Base-by-base conservation (phyloP, 2,329 filamentous ascomycete species). In the Ceratocystis destructans region DNA sequence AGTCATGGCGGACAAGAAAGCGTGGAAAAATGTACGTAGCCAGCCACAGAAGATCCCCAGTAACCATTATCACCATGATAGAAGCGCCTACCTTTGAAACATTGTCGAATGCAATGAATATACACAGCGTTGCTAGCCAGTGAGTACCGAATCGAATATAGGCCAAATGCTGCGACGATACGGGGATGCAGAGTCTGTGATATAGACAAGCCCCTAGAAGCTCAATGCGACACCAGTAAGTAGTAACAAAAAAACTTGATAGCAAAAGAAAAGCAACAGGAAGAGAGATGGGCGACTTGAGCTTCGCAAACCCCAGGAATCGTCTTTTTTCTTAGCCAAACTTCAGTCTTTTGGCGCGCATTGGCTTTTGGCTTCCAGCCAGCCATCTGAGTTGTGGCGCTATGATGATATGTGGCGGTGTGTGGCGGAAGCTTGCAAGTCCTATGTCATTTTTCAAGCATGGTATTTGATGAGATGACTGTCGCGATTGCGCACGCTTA, bases 371-470 rank as follows among this genome's bases (percentile, higher is more conserved):
- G 37, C 33, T 44, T 33, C 41, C 28, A 44, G 28, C 31, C 28
- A 28, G 31, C 48, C 48, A 31, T n/a, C 48, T 53, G 33, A 12
- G 55, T 37, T 59, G 59, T 66, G 59, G 57, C 65, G 59, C 33
- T 31, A 37, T 41, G 10, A 48, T 48, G 46, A 55, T 15, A 6
- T 55, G 50, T 55, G 50, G 50, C 57, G 64, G 41, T 64, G 62
- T 67, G 66, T 70, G 64, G 64, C 61, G 59, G 61, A 66, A 61
- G 57, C 57, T 41, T 55, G 55, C 28, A 57, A 12, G 37, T 25
- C 55, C 55, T 17, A 59, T 59, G 55, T 59, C 25, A 37, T 59
- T 59, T 59, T 59, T 59, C 55, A 59, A 59, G 28, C 28, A 12
- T 41, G 37, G 37, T 41, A 41, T 41, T 41, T 41, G 37, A 15